These are phyloP conservation scores for Vaccinium vitisidaea DNA, from an alignment of 148 eudicot genomes.

Conservation along the genomic window DNA sequence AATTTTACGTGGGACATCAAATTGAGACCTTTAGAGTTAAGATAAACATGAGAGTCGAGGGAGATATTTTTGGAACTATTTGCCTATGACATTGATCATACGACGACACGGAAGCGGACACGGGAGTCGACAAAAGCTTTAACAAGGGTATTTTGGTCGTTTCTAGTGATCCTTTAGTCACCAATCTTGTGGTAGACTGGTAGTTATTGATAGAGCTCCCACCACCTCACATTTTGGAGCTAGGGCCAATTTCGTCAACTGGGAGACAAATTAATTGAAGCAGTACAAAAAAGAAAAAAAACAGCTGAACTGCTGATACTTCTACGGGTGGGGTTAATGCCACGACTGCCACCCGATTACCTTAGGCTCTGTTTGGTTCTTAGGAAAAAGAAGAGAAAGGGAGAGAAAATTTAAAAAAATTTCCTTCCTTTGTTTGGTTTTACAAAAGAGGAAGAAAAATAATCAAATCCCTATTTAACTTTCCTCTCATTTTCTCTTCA, in stretches of 20 bases:
- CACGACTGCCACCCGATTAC: too few species aligned
- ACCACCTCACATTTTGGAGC: conserved; percentile 12
- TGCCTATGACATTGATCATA: background rate
- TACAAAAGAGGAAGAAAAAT: too few species aligned
- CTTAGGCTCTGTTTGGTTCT: too few species aligned
- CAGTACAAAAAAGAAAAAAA: background rate
- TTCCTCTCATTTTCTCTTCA: too few species aligned
- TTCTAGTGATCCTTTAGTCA: background rate
- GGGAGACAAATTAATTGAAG: background rate
- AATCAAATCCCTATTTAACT: too few species aligned
- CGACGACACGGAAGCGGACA: background rate
- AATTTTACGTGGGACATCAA: background rate
- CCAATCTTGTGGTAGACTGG: background rate
- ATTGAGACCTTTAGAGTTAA: background rate
- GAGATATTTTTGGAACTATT: background rate
- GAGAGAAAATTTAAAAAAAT: too few species aligned
- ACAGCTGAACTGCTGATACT: too few species aligned
- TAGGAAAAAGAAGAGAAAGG: too few species aligned
- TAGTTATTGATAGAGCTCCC: background rate
- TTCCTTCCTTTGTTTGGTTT: too few species aligned
- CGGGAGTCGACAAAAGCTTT: background rate
- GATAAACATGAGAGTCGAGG: background rate
- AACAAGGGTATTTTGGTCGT: conserved; percentile 15
- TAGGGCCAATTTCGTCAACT: background rate
- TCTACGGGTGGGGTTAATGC: too few species aligned